These are phyloP conservation scores for Mycena galopus DNA, from an alignment of 768 basidiomycete species.

Conservation along the genomic window DNA sequence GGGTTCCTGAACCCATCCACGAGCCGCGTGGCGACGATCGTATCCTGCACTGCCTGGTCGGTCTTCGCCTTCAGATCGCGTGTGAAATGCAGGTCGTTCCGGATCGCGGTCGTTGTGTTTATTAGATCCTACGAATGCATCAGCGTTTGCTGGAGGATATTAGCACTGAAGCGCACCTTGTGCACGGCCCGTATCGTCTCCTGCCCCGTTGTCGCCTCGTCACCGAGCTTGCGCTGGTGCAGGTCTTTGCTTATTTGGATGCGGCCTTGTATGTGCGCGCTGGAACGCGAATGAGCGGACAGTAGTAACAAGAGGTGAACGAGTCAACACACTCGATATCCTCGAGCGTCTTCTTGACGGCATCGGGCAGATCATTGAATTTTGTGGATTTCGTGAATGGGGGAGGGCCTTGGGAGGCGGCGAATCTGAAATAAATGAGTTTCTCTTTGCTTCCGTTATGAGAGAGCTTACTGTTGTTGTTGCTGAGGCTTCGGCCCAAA, in stretches of 20 bases:
- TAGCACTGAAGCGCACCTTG: slow-evolving; percentile 59
- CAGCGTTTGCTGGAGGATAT: background rate
- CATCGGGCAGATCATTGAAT: slow-evolving; percentile 86
- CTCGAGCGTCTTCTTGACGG: slow-evolving; percentile 73
- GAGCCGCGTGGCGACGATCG: slow-evolving; percentile 80
- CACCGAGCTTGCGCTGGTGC: slow-evolving; percentile 80
- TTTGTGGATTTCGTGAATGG: slow-evolving; percentile 73
- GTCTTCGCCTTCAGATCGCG: slow-evolving; percentile 81
- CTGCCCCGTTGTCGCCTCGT: slow-evolving; percentile 80
- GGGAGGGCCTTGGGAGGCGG: slow-evolving; percentile 41
- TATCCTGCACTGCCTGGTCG: slow-evolving; percentile 85
- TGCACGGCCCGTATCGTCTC: slow-evolving; percentile 76
- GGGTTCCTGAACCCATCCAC: slow-evolving; percentile 85
- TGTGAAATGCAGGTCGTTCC: slow-evolving; percentile 74
- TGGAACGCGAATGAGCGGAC: slow-evolving; percentile 44
- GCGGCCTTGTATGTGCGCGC: slow-evolving; percentile 80
- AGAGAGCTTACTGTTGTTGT: slow-evolving; percentile 38
- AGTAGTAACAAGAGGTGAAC: background rate
- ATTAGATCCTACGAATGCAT: slow-evolving; percentile 67
- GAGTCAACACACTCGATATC: slow-evolving; percentile 70
- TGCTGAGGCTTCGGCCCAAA: slow-evolving; percentile 52
- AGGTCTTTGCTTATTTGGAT: slow-evolving; percentile 86
- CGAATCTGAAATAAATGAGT: background rate
- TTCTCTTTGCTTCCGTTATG: background rate
- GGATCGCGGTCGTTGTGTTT: slow-evolving; percentile 70